Percentiles rank a stretch among this genome's conserved stretches.
These are phyloP conservation scores for Paracamarosporium sp. DNA, from an alignment of 2,329 filamentous ascomycete genomes.

Conservation along the genomic window DNA sequence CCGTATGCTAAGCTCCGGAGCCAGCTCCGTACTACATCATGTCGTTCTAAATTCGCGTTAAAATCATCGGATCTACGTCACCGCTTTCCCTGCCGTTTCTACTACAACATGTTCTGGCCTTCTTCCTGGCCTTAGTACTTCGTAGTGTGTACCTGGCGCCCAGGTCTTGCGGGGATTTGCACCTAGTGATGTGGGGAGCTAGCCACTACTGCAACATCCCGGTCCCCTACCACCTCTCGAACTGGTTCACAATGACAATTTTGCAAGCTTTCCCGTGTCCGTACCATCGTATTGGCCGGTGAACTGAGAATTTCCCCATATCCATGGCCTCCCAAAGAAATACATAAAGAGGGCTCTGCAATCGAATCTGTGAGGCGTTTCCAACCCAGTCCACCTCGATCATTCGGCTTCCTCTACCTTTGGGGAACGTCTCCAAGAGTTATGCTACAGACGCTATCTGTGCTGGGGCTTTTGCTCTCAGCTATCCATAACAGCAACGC, in stretches of 20 bases:
- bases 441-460: constrained; percentile 31
- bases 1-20: background rate
- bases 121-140: constrained; percentile 2
- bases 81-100: background rate
- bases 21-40: background rate
- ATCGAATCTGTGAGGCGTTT: background rate
- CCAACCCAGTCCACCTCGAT: background rate
- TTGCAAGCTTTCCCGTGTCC: background rate
- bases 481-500: constrained; percentile 23
- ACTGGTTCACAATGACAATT: background rate
- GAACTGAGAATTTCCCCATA: background rate
- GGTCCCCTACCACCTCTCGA: background rate
- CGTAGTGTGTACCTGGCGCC: background rate
- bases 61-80: background rate
- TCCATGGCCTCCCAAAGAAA: background rate
- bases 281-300: constrained; percentile 8
- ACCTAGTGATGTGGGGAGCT: constrained; percentile 14
- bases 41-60: background rate
- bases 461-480: constrained; percentile 34
- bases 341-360: constrained; percentile 2
- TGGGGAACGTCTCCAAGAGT: background rate
- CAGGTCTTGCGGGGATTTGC: background rate
- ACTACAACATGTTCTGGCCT: background rate
- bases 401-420: background rate
- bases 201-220: constrained; percentile 9